phyloP scores from a whole-genome alignment of 2,329 filamentous ascomycete genomes.

The Sclerotinia subarctica region DNA sequence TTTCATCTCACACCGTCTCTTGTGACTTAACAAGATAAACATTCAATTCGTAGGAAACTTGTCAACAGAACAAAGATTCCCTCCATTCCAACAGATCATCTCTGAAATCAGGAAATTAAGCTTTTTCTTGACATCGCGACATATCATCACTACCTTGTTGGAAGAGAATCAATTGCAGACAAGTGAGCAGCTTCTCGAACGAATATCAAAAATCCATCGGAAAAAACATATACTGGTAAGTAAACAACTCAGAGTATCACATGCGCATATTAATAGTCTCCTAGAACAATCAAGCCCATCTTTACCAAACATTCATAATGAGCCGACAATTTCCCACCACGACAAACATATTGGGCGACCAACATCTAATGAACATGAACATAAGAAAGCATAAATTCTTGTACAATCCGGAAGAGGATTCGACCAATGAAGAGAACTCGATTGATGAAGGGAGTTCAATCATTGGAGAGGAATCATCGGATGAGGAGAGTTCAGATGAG shows the following conservation, averaged over 20 bases:
- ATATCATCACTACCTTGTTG: too few relatives aligned
- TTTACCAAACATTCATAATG: neutral
- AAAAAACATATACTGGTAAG: neutral
- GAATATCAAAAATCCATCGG: neutral
- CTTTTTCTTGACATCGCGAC: too few relatives aligned
- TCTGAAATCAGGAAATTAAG: too few relatives aligned
- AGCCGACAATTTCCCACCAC: too few relatives aligned
- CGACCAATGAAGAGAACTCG: neutral
- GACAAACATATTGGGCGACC: neutral
- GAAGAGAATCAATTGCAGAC: too few relatives aligned
- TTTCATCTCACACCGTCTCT: too few relatives aligned
- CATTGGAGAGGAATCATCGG: neutral
- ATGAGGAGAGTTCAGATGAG: neutral
- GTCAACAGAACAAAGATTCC: too few relatives aligned
- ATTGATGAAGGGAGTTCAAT: too few relatives aligned
- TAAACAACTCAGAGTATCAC: neutral
- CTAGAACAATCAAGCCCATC: neutral
- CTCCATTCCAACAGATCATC: too few relatives aligned
- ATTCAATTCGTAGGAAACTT: too few relatives aligned
- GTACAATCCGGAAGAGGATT: neutral
- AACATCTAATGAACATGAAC: neutral
- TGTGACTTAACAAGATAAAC: too few relatives aligned
- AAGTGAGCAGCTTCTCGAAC: neutral
- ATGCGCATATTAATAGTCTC: neutral
- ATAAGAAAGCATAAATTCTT: neutral